Conservation (phyloP, 1,284 basidiomycete genomes). For the Gastroboletus turbinatus region DNA sequence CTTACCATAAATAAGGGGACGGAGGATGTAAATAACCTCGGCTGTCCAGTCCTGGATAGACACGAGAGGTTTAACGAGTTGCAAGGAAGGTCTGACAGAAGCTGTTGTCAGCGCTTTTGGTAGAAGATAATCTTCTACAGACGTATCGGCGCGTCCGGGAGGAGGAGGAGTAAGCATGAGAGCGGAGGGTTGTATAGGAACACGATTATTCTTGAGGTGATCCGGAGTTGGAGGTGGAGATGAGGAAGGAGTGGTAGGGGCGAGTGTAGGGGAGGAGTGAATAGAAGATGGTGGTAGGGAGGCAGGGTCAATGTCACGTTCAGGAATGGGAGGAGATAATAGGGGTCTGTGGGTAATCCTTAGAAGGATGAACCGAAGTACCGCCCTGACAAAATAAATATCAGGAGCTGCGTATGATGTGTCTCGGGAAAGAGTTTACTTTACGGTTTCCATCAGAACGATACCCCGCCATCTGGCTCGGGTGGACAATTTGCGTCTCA, state of each 20-base stretch:
- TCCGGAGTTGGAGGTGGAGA: conserved; percentile 63
- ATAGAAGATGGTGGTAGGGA: conserved; percentile 57
- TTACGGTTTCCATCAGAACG: conserved; percentile 72
- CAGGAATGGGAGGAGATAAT: conserved; percentile 74
- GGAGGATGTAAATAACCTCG: conserved; percentile 63
- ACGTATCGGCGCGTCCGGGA: conserved; percentile 47
- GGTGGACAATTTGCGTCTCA: conserved; percentile 64
- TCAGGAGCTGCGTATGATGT: conserved; percentile 5
- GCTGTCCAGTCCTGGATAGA: conserved; percentile 71
- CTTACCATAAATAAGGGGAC: conserved; percentile 75
- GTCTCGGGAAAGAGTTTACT: conserved; percentile 53
- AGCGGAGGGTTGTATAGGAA: conserved; percentile 55
- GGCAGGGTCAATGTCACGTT: conserved; percentile 81
- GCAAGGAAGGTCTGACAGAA: conserved; percentile 65
- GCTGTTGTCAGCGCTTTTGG: conserved; percentile 75
- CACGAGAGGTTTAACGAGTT: conserved; percentile 58
- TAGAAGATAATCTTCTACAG: conserved; percentile 74
- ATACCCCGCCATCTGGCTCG: conserved; percentile 71
- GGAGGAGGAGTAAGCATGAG: conserved; percentile 55
- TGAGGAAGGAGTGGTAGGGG: conserved; percentile 52
- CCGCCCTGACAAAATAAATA: conserved; percentile 48
- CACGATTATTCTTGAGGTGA: conserved; percentile 74
- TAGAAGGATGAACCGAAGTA: conserved; percentile 70
- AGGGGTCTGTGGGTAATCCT: conserved; percentile 73
- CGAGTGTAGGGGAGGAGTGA: conserved; percentile 55